Evolutionary conservation across 176 grass and related monocot genomes (phyloP).

Genomic region (Urochloa ruziziensis): DNA sequence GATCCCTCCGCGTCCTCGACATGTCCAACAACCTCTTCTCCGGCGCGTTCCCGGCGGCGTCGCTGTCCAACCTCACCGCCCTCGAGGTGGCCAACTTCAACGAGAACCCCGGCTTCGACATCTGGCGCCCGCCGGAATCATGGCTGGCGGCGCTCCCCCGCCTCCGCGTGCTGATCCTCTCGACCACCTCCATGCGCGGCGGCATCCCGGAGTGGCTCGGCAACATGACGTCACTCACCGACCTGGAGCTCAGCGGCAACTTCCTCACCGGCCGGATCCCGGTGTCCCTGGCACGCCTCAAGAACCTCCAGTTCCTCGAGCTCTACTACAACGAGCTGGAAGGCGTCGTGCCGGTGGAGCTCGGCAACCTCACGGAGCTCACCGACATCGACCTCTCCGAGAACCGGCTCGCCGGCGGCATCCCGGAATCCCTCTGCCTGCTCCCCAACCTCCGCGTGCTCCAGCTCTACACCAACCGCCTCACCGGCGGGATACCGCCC

Average conservation of each 20-base stretch:
- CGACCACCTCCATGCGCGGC: constrained; percentile 68
- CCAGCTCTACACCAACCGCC: constrained; percentile 72
- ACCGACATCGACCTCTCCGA: constrained; percentile 84
- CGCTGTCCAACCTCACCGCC: constrained; percentile 42
- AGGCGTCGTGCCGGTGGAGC: constrained; percentile 58
- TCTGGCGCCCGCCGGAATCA: constrained; percentile 64
- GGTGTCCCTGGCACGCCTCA: constrained; percentile 31
- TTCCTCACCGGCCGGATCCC: constrained; percentile 63
- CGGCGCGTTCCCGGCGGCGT: constrained; percentile 67
- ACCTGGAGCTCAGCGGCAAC: constrained; percentile 88
- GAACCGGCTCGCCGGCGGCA: constrained; percentile 58
- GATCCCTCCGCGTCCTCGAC: constrained; percentile 50
- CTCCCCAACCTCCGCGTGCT: constrained; percentile 57
- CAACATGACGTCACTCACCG: constrained; percentile 87
- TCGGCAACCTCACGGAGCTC: constrained; percentile 74
- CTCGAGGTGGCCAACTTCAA: constrained; percentile 82
- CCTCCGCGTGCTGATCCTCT: constrained; percentile 72
- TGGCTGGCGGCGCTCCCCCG: constrained; percentile 33
- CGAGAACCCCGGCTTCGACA: constrained; percentile 77
- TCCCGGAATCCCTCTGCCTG: constrained; percentile 56
- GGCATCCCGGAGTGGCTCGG: constrained; percentile 73
- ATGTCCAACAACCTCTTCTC: constrained; percentile 68
- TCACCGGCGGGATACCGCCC: constrained; percentile 63
- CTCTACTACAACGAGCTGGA: constrained; percentile 86
- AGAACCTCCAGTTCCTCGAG: constrained; percentile 64